These are phyloP conservation scores for Ascoidea tarda DNA, from an alignment of 805 yeast genomes.

Conservation along the genomic window DNA sequence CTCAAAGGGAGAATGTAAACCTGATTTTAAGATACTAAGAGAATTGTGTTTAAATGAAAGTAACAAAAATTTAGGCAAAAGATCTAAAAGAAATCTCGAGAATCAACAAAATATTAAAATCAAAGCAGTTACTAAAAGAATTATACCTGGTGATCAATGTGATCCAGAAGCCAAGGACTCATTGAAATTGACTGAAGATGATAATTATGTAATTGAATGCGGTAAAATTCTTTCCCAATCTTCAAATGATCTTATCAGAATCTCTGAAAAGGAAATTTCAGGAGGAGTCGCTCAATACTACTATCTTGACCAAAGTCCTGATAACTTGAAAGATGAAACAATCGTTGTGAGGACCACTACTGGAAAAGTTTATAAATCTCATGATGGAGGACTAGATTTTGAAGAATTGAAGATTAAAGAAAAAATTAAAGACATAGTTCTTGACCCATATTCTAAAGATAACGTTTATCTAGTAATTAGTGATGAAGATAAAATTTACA, in stretches of 20 bases:
- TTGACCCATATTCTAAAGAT: slow-evolving; percentile 43
- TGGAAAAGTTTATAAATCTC: slow-evolving; percentile 46
- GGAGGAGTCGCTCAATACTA: slow-evolving; percentile 41
- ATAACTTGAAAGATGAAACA: slow-evolving; percentile 41
- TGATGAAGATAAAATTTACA: slow-evolving; percentile 30
- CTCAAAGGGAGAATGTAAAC: slow-evolving; percentile 32
- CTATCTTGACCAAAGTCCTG: slow-evolving; percentile 42
- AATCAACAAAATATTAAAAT: not conserved
- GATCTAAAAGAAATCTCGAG: slow-evolving; percentile 1
- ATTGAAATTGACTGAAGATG: slow-evolving; percentile 15
- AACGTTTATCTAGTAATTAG: slow-evolving; percentile 38
- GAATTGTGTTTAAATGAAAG: slow-evolving; percentile 14
- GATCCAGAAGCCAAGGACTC: slow-evolving; percentile 7
- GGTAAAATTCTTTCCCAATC: slow-evolving; percentile 11
- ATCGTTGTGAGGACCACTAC: slow-evolving; percentile 43
- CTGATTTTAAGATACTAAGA: slow-evolving; percentile 17
- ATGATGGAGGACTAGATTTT: slow-evolving; percentile 50
- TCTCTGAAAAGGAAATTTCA: slow-evolving; percentile 29
- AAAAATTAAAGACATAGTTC: slow-evolving; percentile 36
- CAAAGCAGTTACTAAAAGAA: slow-evolving; percentile 18
- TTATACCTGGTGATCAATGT: slow-evolving; percentile 33
- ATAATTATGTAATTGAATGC: slow-evolving; percentile 18
- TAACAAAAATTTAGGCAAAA: slow-evolving; percentile 14
- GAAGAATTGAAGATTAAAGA: slow-evolving; percentile 21
- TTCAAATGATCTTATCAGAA: slow-evolving; percentile 19